Evolutionary conservation across 371 early-diverging fungal genomes (phyloP), one percentile per base, ranked within the genome.

Genomic region (Syncephalastrum monosporum): DNA sequence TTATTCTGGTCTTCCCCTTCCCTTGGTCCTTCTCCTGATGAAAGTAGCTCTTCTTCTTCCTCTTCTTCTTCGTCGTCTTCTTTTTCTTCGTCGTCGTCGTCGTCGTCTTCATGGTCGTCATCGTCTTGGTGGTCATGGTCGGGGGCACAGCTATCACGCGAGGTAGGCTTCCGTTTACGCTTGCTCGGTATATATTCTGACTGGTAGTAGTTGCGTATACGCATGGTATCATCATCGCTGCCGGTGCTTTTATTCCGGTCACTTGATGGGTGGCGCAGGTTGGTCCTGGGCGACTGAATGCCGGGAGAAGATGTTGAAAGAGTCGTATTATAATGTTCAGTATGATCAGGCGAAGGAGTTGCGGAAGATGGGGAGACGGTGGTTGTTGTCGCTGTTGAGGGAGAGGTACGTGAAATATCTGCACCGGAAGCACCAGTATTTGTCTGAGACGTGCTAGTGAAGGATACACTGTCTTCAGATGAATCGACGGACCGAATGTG

Each of bases 401-500:
- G 10, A 33, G 38, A 33, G 38, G 38, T 6, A 33, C 38, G 38
- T 12, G 38, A 33, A 10, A 33, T 33, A 10, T 33, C 38, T 8
- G 12, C 38, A 33, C 10, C 38, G 8, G 38, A 33, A 10, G 38
- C 12, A 33, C 38, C 38, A 5, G 38, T 12, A 33, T 2, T 33
- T 5, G 38, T 12, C 8, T 33, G 38, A 3, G 38, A 10, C 10
- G 2, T 6, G 38, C 8, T 33, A 12, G 5, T 33, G 1, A 27
- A 19, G 17, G 49, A n/a, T 27, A 33, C 48, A 24, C 21, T 24
- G 38, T 19, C 49, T 42, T 7, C 29, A 27, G 24, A 17, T 45
- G 27, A 71, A 47, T 23, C 65, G 25, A 7, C 33, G n/a, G 15
- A 66, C 44, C 14, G 69, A 47, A 45, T 71, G 68, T 1, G 68